These are phyloP conservation scores for Combretum micranthum DNA, from an alignment of 345 rosid genomes.

Conservation along the genomic window DNA sequence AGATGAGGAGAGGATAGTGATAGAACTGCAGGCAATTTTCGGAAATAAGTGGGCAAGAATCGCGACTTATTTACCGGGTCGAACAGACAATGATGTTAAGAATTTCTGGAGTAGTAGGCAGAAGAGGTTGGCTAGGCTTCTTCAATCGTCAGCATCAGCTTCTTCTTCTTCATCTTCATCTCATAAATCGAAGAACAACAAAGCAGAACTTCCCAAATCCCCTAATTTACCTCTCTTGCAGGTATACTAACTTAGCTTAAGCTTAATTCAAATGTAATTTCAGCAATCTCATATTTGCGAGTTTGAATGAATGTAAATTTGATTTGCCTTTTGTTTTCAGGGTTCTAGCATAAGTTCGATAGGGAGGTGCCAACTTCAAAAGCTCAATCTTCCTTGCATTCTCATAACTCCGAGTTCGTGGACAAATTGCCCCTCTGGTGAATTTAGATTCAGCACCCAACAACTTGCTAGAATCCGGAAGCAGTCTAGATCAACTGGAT, in stretches of 20 bases:
- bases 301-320: no score
- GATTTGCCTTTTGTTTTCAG: no score
- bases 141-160: constrained; percentile 34
- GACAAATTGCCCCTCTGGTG: no score
- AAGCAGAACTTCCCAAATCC: constrained; percentile 12
- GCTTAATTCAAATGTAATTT: no score
- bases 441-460: no score
- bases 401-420: no score
- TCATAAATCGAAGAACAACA: constrained; percentile 20
- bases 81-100: constrained; percentile 94
- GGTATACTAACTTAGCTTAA: constrained; percentile 2
- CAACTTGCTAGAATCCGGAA: constrained; percentile 10
- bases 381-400: no score
- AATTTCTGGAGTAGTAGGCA: constrained; percentile 95
- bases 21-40: constrained; percentile 71
- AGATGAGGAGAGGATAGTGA: constrained; percentile 87
- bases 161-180: constrained; percentile 29
- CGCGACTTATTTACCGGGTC: constrained; percentile 71
- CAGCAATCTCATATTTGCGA: no score
- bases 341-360: no score
- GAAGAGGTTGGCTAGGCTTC: constrained; percentile 71
- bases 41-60: constrained; percentile 98
- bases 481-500: constrained; percentile 29
- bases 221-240: not conserved
- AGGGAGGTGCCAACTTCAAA: no score